Base-by-base conservation (phyloP, 1,284 basidiomycete species). In the Fomitiporia mediterranea region DNA sequence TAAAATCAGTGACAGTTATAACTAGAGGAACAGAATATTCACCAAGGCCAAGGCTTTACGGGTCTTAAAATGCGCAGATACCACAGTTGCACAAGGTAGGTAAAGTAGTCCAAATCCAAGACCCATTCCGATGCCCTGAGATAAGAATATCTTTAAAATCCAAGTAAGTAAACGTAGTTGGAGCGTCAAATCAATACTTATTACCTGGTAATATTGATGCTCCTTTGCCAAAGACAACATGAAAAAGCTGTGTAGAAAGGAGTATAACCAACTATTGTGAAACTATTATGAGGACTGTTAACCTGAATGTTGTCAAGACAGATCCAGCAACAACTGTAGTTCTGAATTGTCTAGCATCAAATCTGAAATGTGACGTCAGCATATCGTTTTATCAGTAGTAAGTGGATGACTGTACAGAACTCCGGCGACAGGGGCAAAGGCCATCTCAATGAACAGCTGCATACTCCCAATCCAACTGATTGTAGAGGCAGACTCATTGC, bases 191-290 rank as follows among this genome's bases (percentile, higher is more conserved):
- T 32, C 27, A n/a, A 25, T 48, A 30, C 30, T 70, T 67, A 15
- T 67, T 53, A 73, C 74, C 65, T 76, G 74, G 59, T 76, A 77
- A 54, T 70, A 74, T 43, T 75, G 67, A 23, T 69, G 66, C 5
- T 70, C 62, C 15, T 73, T 68, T 0, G 72, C 66, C 21, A 75
- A 61, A 0, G 74, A 76, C 15, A 77, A 67, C 75, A 75, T 75
- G 62, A 76, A 75, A 4, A 75, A 65, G 53, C 68, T 72, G 58
- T 74, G 70, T 11, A 70, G 64, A 35, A 71, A 69, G 72, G n/a
- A n/a, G n/a, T n/a, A n/a, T n/a, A n/a, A n/a, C n/a, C n/a, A n/a
- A n/a, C n/a, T n/a, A n/a, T n/a, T n/a, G n/a, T n/a, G n/a, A n/a
- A n/a, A n/a, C n/a, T n/a, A n/a, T n/a, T n/a, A n/a, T n/a, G n/a